Base-by-base conservation (phyloP, 768 basidiomycete genomes). In the Lactarius quietus region DNA sequence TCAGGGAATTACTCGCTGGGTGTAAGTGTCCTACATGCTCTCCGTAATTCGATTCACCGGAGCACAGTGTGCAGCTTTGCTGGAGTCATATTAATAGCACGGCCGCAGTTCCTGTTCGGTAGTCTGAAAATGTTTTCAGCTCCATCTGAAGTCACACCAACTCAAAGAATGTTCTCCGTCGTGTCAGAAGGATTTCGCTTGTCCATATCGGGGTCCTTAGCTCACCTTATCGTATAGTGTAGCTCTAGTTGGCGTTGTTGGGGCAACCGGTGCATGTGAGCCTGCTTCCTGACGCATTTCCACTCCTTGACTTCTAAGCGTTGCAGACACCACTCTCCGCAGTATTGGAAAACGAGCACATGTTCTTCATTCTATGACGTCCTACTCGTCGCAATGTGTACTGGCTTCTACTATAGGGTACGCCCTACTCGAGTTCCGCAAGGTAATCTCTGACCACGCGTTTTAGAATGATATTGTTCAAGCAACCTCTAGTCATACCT, bases 51-150 rank as follows among this genome's bases (percentile, higher is more conserved):
- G 9, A 35, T 53, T 33, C 14, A 64, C 39, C 20, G 7, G n/a
- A 3, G 14, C 23, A 9, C 70, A 84, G 84, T 88, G 10, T 80
- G 82, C 54, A 88, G 90, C 73, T 79, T 95, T 35, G 45, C 83
- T 12, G 94, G 93, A 0, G 92, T 93, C 9, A 73, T 95, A 17
- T 79, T 94, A 8, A 92, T 97, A 57, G 91, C 93, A 10, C 81
- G 91, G 41, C 94, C 94, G 0, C 76, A 81, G 1, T 85, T 86
- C 59, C 69, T 97, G 8, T 95, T 97, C 70, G 88, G 87, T 2
- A 57, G 53, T 48, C 59, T 31, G 31, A 53, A 14, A 17, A 33
- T 33, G 33, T 39, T 39, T 17, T 39, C n/a, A 26, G 28, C 26
- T 5, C 64, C 45, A 3, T 57, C 59, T 18, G 59, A 67, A 15